These are phyloP conservation scores for Ogataea paraovalis DNA, from an alignment of 805 yeast species.

Conservation along the genomic window DNA sequence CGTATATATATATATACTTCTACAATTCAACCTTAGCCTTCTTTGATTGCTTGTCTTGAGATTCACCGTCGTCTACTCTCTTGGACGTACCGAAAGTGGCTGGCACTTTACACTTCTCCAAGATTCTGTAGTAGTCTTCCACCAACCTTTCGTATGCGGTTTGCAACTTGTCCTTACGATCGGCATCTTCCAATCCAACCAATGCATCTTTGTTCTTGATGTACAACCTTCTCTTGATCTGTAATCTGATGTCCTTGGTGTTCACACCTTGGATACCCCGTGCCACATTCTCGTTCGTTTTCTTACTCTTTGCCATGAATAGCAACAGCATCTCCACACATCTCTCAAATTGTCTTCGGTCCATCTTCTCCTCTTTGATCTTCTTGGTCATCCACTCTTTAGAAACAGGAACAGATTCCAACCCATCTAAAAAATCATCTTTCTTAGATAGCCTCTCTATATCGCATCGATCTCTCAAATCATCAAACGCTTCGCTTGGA, in stretches of 20 bases:
- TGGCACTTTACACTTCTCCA: slow-evolving; percentile 28
- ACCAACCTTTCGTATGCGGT: slow-evolving; percentile 67
- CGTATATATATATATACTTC: not conserved
- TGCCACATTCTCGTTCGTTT: not conserved
- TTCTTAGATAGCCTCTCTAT: slow-evolving; percentile 42
- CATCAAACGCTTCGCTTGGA: slow-evolving; percentile 90
- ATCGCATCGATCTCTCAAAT: slow-evolving; percentile 81
- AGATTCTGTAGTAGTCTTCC: slow-evolving; percentile 65
- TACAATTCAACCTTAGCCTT: not conserved
- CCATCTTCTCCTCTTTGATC: slow-evolving; percentile 51
- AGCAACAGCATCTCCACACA: slow-evolving; percentile 71
- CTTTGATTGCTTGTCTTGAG: slow-evolving; percentile 2
- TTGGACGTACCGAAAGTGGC: slow-evolving; percentile 7
- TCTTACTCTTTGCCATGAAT: slow-evolving; percentile 30
- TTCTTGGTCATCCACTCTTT: slow-evolving; percentile 38
- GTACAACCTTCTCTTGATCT: slow-evolving; percentile 72
- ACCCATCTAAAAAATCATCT: slow-evolving; percentile 29
- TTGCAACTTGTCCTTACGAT: slow-evolving; percentile 67
- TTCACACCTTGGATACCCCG: slow-evolving; percentile 20
- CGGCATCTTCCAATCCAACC: slow-evolving; percentile 55
- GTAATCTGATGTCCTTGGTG: slow-evolving; percentile 43
- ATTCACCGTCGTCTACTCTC: slow-evolving; percentile 4
- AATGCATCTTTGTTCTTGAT: slow-evolving; percentile 79
- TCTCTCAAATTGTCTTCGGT: slow-evolving; percentile 72
- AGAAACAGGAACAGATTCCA: slow-evolving; percentile 22